phyloP scores from a whole-genome alignment of 2,329 filamentous ascomycete genomes.

The Aureobasidium musti region DNA sequence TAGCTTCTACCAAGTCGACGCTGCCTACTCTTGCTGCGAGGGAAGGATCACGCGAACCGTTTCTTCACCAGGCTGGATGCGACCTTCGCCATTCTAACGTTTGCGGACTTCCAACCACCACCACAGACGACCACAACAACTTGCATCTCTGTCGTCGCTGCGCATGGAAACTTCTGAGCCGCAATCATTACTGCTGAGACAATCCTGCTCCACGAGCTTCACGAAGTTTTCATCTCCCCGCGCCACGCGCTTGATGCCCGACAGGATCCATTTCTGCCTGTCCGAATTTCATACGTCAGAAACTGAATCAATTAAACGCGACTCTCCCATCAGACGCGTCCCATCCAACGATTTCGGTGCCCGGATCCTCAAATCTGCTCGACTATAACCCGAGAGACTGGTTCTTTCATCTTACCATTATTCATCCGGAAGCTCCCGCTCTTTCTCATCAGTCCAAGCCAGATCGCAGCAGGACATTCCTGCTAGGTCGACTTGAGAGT shows the following conservation, averaged over 20 bases:
- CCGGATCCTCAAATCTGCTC: background rate
- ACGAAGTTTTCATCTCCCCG: slow-evolving; percentile 9
- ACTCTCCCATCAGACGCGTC: slow-evolving; percentile 22
- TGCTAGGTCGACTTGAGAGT: slow-evolving; percentile 8
- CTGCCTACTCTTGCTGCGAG: slow-evolving; percentile 12
- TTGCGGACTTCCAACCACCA: slow-evolving; percentile 26
- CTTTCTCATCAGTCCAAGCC: background rate
- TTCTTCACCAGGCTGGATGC: slow-evolving; percentile 24
- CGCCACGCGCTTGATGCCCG: slow-evolving; percentile 21
- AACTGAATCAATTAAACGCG: slow-evolving; percentile 24
- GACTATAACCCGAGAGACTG: background rate
- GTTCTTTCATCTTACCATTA: background rate
- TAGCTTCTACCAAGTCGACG: slow-evolving; percentile 27
- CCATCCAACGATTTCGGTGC: background rate
- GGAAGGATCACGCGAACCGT: slow-evolving; percentile 30
- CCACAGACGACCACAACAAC: slow-evolving; percentile 4
- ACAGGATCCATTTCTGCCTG: slow-evolving; percentile 11
- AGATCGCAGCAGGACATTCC: background rate
- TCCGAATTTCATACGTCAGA: slow-evolving; percentile 27
- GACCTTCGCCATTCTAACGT: slow-evolving; percentile 27
- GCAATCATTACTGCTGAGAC: slow-evolving; percentile 12
- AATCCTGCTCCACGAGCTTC: background rate
- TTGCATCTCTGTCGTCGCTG: slow-evolving; percentile 11
- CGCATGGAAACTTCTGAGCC: slow-evolving; percentile 29
- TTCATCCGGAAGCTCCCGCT: background rate